phyloP scores from a whole-genome alignment of 1,284 basidiomycete genomes.

The Mycena citricolor region DNA sequence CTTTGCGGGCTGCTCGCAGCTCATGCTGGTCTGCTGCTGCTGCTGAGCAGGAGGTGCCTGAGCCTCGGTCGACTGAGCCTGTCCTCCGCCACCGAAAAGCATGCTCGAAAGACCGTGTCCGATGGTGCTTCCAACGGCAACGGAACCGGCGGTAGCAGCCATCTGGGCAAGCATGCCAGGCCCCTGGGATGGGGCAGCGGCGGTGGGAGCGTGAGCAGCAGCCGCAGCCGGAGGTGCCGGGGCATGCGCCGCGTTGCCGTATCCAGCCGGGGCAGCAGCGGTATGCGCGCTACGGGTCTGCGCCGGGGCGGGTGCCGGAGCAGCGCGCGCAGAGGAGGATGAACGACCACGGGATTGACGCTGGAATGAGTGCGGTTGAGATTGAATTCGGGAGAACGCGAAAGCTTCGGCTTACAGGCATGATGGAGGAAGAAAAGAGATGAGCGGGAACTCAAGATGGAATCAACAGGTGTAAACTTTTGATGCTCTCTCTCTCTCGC shows the following conservation, averaged over 20 bases:
- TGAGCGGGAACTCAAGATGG: conserved; percentile 3
- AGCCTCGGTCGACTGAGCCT: conserved; percentile 42
- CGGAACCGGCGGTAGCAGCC: conserved; percentile 87
- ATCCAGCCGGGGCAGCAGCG: conserved; percentile 52
- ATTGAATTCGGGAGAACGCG: conserved; percentile 1
- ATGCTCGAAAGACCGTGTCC: conserved; percentile 83
- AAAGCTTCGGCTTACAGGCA: conserved; percentile 24
- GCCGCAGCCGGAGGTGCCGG: conserved; percentile 42
- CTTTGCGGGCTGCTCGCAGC: conserved; percentile 73
- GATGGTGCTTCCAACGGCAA: conserved; percentile 80
- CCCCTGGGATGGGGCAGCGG: conserved; percentile 40
- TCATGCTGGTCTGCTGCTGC: conserved; percentile 45
- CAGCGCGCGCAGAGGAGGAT: conserved; percentile 48
- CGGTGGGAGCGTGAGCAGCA: conserved; percentile 42
- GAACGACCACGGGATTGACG: conserved; percentile 59
- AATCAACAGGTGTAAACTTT: conserved; percentile 3
- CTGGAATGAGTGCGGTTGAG: conserved; percentile 32
- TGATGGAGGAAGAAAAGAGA: conserved; percentile 21
- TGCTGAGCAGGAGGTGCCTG: conserved; percentile 48
- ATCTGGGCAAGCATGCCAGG: conserved; percentile 78
- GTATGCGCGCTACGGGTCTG: conserved; percentile 63
- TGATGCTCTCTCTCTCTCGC: conserved; percentile 9
- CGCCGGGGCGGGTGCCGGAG: conserved; percentile 46
- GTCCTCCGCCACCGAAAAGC: conserved; percentile 72
- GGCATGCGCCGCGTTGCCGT: conserved; percentile 46